Conservation (phyloP, 371 early-diverging fungal species). For the Haplosporangium sp. region DNA sequence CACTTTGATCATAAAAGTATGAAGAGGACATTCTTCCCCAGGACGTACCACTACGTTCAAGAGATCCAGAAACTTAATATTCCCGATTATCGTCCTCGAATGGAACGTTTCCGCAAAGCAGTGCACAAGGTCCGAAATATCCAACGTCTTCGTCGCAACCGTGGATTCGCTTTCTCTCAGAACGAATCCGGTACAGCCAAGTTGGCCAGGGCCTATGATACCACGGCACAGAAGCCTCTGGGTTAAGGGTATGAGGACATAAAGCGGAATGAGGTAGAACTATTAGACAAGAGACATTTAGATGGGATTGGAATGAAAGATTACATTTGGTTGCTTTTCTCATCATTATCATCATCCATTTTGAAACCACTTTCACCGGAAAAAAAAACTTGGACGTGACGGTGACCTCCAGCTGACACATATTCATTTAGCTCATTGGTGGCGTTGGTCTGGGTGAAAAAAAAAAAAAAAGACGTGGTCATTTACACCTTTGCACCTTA, state of each 20-base stretch:
- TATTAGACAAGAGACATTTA: too few species aligned
- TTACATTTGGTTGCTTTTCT: too few species aligned
- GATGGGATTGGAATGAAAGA: too few species aligned
- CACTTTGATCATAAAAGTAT: conserved; percentile 4
- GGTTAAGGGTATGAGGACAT: neutral
- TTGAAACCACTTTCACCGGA: too few species aligned
- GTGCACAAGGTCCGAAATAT: conserved; percentile 95
- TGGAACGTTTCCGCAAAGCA: conserved; percentile 97
- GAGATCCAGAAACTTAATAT: conserved; percentile 98
- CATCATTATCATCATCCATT: too few species aligned
- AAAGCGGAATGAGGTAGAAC: too few species aligned
- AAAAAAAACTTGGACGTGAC: too few species aligned
- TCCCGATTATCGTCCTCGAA: conserved; percentile 96
- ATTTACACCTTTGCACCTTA: too few species aligned
- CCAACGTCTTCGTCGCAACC: conserved; percentile 91
- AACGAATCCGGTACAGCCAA: conserved; percentile 95
- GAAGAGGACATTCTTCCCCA: conserved; percentile 84
- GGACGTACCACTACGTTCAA: conserved; percentile 95
- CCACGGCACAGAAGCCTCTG: conserved; percentile 89
- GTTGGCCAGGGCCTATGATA: conserved; percentile 95
- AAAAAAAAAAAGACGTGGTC: too few species aligned
- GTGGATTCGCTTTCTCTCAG: conserved; percentile 98
- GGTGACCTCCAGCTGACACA: too few species aligned
- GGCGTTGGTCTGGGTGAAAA: too few species aligned
- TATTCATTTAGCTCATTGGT: too few species aligned